Evolutionary conservation across 352 stramenopile species (phyloP).

Genomic region (Phytophthora pistaciae): DNA sequence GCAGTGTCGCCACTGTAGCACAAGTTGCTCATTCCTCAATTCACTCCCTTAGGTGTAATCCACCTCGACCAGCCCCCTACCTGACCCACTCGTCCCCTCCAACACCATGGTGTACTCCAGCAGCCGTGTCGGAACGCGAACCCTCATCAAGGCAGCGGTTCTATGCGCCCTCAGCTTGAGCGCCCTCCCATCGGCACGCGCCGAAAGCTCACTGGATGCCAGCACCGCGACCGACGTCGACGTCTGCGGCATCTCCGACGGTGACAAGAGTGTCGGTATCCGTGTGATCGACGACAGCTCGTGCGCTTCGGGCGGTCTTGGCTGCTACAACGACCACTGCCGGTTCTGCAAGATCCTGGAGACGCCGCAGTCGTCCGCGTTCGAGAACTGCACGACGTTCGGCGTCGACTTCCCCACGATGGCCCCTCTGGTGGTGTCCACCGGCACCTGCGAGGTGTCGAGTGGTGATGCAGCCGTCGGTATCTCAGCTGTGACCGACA

Average conservation of each 20-base stretch:
- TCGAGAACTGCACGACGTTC: constrained; percentile 37
- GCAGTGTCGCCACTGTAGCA: constrained; percentile 5
- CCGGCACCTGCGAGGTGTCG: constrained; percentile 24
- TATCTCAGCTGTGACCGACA: constrained; percentile 42
- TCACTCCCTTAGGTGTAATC: constrained; percentile 26
- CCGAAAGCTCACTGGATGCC: not conserved
- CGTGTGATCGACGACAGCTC: not conserved
- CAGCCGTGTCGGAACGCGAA: constrained; percentile 24
- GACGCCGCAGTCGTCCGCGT: constrained; percentile 45
- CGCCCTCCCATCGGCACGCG: constrained; percentile 14
- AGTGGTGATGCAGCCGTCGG: constrained; percentile 39
- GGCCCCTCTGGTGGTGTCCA: constrained; percentile 3
- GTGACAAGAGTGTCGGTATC: not conserved
- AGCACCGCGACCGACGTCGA: constrained; percentile 8
- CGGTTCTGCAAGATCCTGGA: not conserved
- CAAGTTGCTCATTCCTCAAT: constrained; percentile 29
- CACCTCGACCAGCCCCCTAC: constrained; percentile 19
- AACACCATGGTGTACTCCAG: constrained; percentile 39
- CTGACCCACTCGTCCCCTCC: constrained; percentile 1
- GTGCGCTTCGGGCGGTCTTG: not conserved
- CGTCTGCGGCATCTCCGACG: not conserved
- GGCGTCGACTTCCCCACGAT: constrained; percentile 9
- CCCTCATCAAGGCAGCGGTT: constrained; percentile 33
- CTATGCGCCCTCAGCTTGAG: constrained; percentile 37
- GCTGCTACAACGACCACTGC: not conserved